Conservation (phyloP, 2,329 filamentous ascomycete species). For the Hypoxylon sp. region DNA sequence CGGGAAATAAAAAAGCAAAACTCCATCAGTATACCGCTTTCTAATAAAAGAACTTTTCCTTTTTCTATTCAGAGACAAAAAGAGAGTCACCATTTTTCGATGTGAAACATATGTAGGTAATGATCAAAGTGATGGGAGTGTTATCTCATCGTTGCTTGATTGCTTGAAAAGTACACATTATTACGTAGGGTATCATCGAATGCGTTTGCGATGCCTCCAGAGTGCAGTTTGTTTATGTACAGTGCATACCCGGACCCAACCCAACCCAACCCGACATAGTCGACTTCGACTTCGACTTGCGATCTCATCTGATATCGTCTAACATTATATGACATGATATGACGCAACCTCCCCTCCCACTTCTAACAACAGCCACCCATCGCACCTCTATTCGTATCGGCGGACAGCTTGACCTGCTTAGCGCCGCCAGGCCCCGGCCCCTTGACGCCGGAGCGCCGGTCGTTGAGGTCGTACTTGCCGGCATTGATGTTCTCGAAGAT, state of each 20-base stretch:
- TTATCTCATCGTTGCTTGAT: slow-evolving; percentile 8
- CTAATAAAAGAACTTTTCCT: slow-evolving; percentile 42
- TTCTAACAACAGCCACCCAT: slow-evolving; percentile 66
- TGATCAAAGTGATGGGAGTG: neutral
- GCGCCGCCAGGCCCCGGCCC: slow-evolving; percentile 69
- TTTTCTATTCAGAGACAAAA: slow-evolving; percentile 18
- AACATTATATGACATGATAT: neutral
- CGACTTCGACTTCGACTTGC: neutral
- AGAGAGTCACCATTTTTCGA: neutral
- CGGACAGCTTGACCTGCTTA: slow-evolving; percentile 64
- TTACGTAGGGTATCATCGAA: slow-evolving; percentile 53
- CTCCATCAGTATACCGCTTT: slow-evolving; percentile 41
- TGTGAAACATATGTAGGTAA: neutral
- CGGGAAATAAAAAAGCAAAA: slow-evolving; percentile 33
- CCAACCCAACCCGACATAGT: slow-evolving; percentile 15
- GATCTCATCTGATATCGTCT: slow-evolving; percentile 11
- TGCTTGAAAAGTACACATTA: slow-evolving; percentile 45
- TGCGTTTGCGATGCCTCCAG: slow-evolving; percentile 43
- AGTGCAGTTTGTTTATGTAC: slow-evolving; percentile 48
- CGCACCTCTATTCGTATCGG: slow-evolving; percentile 59
- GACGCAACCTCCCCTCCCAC: slow-evolving; percentile 1
- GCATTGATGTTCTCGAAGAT: slow-evolving; percentile 98
- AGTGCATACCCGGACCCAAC: slow-evolving; percentile 24
- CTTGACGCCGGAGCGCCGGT: slow-evolving; percentile 92
- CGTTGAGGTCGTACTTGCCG: slow-evolving; percentile 94